phyloP scores from a whole-genome alignment of 2,329 filamentous ascomycete species.

The Fusarium citri region DNA sequence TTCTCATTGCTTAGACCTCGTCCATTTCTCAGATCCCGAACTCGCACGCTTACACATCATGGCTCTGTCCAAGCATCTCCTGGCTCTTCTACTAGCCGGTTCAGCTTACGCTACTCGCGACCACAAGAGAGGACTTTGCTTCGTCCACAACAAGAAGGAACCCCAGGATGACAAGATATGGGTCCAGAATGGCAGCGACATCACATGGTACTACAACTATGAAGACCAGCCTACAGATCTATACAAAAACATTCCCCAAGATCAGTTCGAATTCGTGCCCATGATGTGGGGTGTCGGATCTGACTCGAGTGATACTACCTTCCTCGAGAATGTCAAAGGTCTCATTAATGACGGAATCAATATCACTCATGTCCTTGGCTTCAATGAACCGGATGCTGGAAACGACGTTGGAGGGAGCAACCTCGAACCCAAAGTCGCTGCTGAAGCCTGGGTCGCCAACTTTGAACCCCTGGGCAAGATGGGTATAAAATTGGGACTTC shows the following conservation, averaged over 20 bases:
- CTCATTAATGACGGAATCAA: conserved; percentile 65
- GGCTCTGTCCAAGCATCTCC: conserved; percentile 18
- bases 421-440: conserved; percentile 70
- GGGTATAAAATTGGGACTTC: conserved; percentile 76
- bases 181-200: conserved; percentile 64
- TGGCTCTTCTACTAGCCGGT: conserved; percentile 37
- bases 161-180: conserved; percentile 75
- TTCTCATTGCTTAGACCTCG: neutral
- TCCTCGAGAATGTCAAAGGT: conserved; percentile 68
- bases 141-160: conserved; percentile 66
- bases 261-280: conserved; percentile 78
- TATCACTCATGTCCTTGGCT: conserved; percentile 76
- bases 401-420: conserved; percentile 69
- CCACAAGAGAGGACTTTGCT: conserved; percentile 78
- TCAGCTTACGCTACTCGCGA: conserved; percentile 47
- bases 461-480: conserved; percentile 74
- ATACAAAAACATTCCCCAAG: conserved; percentile 62
- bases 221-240: conserved; percentile 64
- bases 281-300: conserved; percentile 78
- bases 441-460: conserved; percentile 75
- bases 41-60: conserved; percentile 3
- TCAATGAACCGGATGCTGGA: conserved; percentile 81
- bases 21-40: neutral
- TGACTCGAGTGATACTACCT: conserved; percentile 65
- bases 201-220: conserved; percentile 93